Conservation (phyloP, 176 grass and related monocot genomes). For the Sorghum bicolor region Sorghum_bicolor_NCBIv3 NC_012870.2:10100501-10101000, state of each 20-base stretch:
- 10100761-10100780: too few species aligned
- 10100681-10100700: not conserved
- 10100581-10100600: slow-evolving; percentile 19
- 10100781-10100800: too few species aligned
- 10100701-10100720: too few species aligned
- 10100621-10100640: not conserved
- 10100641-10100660: not conserved
- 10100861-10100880: not conserved
- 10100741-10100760: too few species aligned
- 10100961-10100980: not conserved
- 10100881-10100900: not conserved
- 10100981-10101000: not conserved
- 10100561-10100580: not conserved
- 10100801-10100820: too few species aligned
- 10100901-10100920: slow-evolving; percentile 17
- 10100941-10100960: not conserved
- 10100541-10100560: not conserved
- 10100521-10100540: not conserved
- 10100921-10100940: not conserved
- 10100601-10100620: not conserved
- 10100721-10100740: too few species aligned
- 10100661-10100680: not conserved
- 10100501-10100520: not conserved
- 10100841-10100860: too few species aligned
- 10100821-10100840: too few species aligned